These are phyloP conservation scores for Glebionis coronaria DNA, from an alignment of 129 eudicot genomes.

Conservation along the genomic window DNA sequence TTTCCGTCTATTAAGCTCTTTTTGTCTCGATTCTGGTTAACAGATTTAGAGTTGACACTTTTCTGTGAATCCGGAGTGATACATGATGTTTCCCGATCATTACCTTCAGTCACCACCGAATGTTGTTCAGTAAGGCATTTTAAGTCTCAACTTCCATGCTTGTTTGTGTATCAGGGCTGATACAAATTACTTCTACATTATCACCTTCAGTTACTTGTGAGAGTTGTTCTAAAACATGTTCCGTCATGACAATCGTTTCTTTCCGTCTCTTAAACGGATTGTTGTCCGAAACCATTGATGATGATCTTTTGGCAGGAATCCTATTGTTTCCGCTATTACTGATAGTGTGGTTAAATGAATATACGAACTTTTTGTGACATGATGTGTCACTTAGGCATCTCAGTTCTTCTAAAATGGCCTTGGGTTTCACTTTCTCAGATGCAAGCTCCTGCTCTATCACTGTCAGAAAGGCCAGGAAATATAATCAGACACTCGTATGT, in stretches of 20 bases:
- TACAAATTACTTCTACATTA: constrained; percentile 25
- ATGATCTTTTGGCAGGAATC: constrained; percentile 19
- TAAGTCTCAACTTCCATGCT: neutral
- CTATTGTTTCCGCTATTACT: neutral
- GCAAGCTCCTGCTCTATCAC: constrained; percentile 18
- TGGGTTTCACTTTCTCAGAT: neutral
- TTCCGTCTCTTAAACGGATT: constrained; percentile 71
- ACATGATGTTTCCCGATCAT: constrained; percentile 28
- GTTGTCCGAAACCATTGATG: constrained; percentile 44
- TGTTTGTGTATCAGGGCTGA: constrained; percentile 16
- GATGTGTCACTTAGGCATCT: constrained; percentile 15
- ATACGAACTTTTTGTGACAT: constrained; percentile 38
- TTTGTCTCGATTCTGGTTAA: constrained; percentile 5
- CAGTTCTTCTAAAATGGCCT: constrained; percentile 6
- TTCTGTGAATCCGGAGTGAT: constrained; percentile 50
- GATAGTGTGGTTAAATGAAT: constrained; percentile 22
- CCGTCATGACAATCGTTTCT: constrained; percentile 9
- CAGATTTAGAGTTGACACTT: constrained; percentile 49
- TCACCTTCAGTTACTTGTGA: constrained; percentile 25
- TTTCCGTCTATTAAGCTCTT: constrained; percentile 24
- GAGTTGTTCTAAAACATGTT: too few relatives aligned
- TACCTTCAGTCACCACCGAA: constrained; percentile 54
- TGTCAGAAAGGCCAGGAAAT: neutral
- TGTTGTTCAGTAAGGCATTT: constrained; percentile 19
- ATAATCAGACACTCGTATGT: too few relatives aligned